These are phyloP conservation scores for Cylindrotheca closterium DNA, from an alignment of 108 stramenopile species.

Conservation along the genomic window DNA sequence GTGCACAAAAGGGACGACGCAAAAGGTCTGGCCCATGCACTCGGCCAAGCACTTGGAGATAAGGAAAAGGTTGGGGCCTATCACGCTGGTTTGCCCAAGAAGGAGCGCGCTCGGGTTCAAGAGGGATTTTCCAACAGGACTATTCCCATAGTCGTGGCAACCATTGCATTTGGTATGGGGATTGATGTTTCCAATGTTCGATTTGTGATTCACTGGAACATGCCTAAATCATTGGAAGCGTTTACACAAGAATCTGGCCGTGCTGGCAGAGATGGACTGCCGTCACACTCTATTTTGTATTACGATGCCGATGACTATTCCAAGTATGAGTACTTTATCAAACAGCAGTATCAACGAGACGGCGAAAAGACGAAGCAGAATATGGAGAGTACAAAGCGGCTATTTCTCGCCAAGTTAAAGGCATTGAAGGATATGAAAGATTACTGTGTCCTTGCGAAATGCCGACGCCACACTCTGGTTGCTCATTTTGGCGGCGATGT, in stretches of 20 bases:
- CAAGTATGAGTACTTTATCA: conserved; percentile 62
- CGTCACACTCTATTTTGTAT: conserved; percentile 76
- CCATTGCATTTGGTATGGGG: conserved; percentile 93
- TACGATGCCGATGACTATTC: conserved; percentile 76
- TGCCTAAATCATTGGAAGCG: conserved; percentile 85
- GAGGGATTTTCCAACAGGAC: conserved; percentile 54
- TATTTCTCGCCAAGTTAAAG: conserved; percentile 34
- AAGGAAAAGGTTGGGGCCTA: conserved; percentile 8
- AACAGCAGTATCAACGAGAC: conserved; percentile 30
- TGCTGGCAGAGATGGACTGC: conserved; percentile 84
- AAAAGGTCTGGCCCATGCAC: conserved; percentile 40
- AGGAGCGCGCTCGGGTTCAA: conserved; percentile 66
- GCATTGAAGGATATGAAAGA: conserved; percentile 70
- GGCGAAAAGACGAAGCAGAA: conserved; percentile 28
- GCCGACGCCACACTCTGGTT: conserved; percentile 70
- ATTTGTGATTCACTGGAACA: conserved; percentile 87
- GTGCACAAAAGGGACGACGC: conserved; percentile 90
- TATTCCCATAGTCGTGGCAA: conserved; percentile 48
- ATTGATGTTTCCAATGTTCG: conserved; percentile 86
- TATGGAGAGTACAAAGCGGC: conserved; percentile 18
- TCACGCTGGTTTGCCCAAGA: conserved; percentile 35
- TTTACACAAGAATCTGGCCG: conserved; percentile 91
- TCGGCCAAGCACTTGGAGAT: conserved; percentile 20
- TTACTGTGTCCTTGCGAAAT: conserved; percentile 59
- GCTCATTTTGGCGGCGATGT: conserved; percentile 69